Base-by-base conservation (phyloP, 768 basidiomycete genomes). In the Phaeotremella fagi region DNA sequence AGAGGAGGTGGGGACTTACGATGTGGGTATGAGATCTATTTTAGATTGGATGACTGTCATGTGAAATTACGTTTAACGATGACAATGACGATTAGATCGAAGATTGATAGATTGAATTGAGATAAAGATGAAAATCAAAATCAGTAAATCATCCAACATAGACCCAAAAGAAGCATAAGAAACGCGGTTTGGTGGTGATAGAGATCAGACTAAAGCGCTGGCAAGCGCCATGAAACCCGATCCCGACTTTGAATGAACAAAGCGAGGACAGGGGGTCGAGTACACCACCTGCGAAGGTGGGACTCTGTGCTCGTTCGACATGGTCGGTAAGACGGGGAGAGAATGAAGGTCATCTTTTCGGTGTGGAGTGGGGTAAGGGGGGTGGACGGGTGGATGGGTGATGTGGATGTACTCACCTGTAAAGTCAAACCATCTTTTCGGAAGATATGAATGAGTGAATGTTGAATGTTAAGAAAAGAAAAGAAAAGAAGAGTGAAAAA, bases 251-350 rank as follows among this genome's bases (percentile, higher is more conserved):
- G 38, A 20, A 12, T 37, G 24, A 25, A 33, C 16, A 37, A 50
- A 49, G 44, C 48, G 48, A 55, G 44, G 61, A 49, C 50, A 64
- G 61, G 58, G 66, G 65, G 57, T 65, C 64, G 63, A 59, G 65
- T 20, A 57, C 61, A 63, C 45, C 61, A 60, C 69, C 72, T 60
- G 70, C 70, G 70, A 72, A 72, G 70, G 62, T 66, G 57, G 47
- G 55, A 55, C 61, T 63, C 68, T 72, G 55, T 56, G 55, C 72
- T 74, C 72, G 59, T 74, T 74, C 72, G 68, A 60, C 72, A 74
- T 74, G 72, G 72, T 74, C 72, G 72, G 64, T 74, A 59, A 72
- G 72, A 74, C 72, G 72, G 72, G 72, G 72, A 74, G 72, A 74
- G 72, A 72, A 64, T 69, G 71, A 72, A 70, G 72, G 71, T 74